Base-by-base conservation (phyloP, 495 filamentous ascomycete genomes). In the Cudoniella acicularis region DNA sequence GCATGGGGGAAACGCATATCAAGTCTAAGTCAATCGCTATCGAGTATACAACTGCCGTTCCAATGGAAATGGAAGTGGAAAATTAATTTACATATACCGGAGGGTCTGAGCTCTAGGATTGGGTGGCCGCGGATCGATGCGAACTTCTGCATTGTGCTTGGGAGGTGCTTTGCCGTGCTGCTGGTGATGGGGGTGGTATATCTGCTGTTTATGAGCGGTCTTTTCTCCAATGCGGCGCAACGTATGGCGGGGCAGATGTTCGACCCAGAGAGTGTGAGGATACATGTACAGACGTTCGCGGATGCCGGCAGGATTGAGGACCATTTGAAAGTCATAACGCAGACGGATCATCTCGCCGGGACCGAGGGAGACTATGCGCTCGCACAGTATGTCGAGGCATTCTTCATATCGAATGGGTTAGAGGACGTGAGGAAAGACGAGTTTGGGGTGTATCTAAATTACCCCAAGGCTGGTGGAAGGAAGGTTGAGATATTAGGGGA, bases 361-460 rank as follows among this genome's bases (percentile, higher is more conserved):
- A 94, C 91, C 3, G 86, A 94, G 71, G 95, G 94, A 25, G 92
- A 94, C 71, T 89, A 83, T 60, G 84, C 85, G 50, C 77, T 96
- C 23, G 91, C 87, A 17, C 80, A 89, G 73, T 95, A 89, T 75
- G 83, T 96, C 53, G 81, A 93, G 71, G 81, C 81, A 57, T 72
- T 84, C 61, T 96, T 95, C 69, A 73, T 71, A 62, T 80, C 74
- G 26, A 85, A 85, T 56, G 81, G 81, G 9, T 75, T 98, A 62
- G 91, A 96, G 60, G 73, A 82, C 45, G 84, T 96, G 24, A 69
- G 75, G 41, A 77, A 87, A 62, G 88, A 96, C 59, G 77, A 85
- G 59, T 96, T 90, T 70, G 78, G 88, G 63, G 92, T 95, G 2
- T 98, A 97, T 69, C 70, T 98, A 60, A 96, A 98, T 72, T 98